Evolutionary conservation across 1,284 basidiomycete genomes (phyloP).

Genomic region (Malassezia psittaci): DNA sequence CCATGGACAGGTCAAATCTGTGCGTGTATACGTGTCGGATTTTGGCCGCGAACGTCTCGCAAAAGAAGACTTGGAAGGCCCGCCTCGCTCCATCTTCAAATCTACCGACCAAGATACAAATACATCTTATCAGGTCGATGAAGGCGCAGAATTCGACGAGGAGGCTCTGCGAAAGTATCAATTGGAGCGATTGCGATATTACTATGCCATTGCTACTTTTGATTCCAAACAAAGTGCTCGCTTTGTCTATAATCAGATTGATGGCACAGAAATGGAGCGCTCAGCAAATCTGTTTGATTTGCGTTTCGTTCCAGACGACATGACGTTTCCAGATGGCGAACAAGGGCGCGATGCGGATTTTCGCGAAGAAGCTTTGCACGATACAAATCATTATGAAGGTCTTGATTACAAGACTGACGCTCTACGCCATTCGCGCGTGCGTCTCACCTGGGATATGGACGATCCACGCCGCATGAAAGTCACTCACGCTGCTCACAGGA

Average conservation of each 20-base stretch:
- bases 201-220: conserved; percentile 89
- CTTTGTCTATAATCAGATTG: conserved; percentile 74
- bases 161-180: conserved; percentile 85
- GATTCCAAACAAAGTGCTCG: conserved; percentile 67
- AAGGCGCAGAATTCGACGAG: conserved; percentile 56
- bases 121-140: conserved; percentile 49
- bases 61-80: conserved; percentile 78
- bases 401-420: conserved; percentile 92
- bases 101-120: conserved; percentile 54
- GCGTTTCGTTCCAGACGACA: conserved; percentile 58
- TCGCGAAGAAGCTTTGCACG: conserved; percentile 60
- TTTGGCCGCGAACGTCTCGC: conserved; percentile 85
- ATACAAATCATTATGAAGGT: conserved; percentile 59
- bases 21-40: conserved; percentile 75
- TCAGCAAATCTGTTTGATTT: conserved; percentile 94
- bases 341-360: conserved; percentile 63
- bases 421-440: conserved; percentile 94
- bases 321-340: conserved; percentile 65
- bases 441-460: conserved; percentile 96
- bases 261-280: conserved; percentile 89
- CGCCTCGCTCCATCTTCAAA: conserved; percentile 71
- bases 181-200: conserved; percentile 83
- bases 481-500: conserved; percentile 46
- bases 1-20: conserved; percentile 28
- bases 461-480: conserved; percentile 76